Base-by-base conservation (phyloP, 129 eudicot species). In the Ambrosia trifida region DNA sequence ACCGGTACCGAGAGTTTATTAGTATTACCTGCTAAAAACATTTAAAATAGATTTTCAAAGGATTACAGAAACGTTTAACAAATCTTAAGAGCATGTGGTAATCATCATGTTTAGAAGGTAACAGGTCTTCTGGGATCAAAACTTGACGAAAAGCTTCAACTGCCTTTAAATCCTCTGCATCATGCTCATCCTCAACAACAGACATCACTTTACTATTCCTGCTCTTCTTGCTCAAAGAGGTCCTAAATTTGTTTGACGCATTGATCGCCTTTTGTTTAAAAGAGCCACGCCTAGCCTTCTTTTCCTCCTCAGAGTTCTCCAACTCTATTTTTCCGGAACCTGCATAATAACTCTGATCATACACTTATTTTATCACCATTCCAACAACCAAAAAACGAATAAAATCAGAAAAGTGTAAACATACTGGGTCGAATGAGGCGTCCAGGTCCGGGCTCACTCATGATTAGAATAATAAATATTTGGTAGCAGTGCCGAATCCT, bases 201-300 rank as follows among this genome's bases (percentile, higher is more conserved):
- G 96, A 89, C 96, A 89, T 92, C 80, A 92, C 96, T 83, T 82
- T 83, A 75, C 96, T 92, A 81, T 85, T 86, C 66, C 89, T 79
- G 30, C 98, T 86, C 80, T 71, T 85, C 66, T 82, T 89, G 10
- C 87, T 81, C 69, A 89, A 76, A 11, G 96, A 92, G 51, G 88
- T 80, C 77, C 90, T 88, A 75, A 92, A 89, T 76, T 85, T 89
- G 83, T 66, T 72, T 11, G 98, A 89, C 80, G 92, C 93, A 68
- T 47, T 92, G 59, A 84, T 86, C 45, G 98, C 98, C 72, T 64
- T 75, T 79, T 88, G 85, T 85, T 86, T 92, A 54, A 92, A 80
- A 79, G 96, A 89, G 68, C 85, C 86, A n/a, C 84, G 85, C 83
- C 84, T 92, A 41, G 91, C 86, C 79, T 84, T 91, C 96, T 82